phyloP scores from a whole-genome alignment of 2,329 filamentous ascomycete genomes.

The Sclerotinia borealis region DNA sequence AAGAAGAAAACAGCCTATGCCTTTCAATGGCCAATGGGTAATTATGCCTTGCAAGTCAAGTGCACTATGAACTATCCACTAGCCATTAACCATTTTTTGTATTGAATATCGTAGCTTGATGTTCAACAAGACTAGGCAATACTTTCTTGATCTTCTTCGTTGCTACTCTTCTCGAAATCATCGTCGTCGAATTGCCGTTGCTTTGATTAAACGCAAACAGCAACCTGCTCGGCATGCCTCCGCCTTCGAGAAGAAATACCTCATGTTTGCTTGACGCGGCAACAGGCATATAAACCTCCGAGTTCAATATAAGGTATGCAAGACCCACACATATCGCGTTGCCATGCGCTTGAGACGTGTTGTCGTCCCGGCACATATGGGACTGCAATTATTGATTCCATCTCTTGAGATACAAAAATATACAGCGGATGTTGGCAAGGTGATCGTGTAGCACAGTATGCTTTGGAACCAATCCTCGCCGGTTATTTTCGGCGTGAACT shows the following conservation, averaged over 20 bases:
- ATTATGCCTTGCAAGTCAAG: background rate
- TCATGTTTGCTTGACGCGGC: background rate
- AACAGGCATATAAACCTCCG: background rate
- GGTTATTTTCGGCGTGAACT: background rate
- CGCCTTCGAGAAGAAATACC: conserved; percentile 1
- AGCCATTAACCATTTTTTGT: no score
- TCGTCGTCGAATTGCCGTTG: background rate
- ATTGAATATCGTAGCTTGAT: background rate
- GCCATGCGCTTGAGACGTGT: background rate
- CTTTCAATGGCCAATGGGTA: background rate
- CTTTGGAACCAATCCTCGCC: background rate
- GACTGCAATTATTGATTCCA: background rate
- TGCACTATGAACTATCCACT: background rate
- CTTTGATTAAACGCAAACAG: background rate
- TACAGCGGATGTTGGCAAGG: background rate
- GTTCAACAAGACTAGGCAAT: background rate
- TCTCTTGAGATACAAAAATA: background rate
- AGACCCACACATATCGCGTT: background rate
- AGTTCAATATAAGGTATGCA: background rate
- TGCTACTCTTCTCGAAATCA: background rate
- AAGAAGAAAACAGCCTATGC: background rate
- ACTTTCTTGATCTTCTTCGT: background rate
- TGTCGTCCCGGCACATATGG: background rate
- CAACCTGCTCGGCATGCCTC: background rate
- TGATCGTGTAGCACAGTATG: background rate